phyloP scores from a whole-genome alignment of 768 basidiomycete genomes.

The Scleroderma citrinum region DNA sequence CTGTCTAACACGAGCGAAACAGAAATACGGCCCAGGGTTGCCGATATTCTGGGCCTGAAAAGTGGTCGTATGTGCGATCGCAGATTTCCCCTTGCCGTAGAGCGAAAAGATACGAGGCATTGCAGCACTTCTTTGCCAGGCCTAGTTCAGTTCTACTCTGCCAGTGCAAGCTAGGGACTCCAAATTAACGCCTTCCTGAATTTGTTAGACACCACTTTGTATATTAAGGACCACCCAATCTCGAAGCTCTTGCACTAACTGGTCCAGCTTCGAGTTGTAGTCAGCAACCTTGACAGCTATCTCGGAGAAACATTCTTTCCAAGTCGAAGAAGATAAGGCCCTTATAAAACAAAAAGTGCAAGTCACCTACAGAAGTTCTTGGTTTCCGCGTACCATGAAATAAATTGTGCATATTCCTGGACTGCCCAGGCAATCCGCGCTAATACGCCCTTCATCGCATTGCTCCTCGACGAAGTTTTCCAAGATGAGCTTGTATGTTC shows the following conservation, averaged over 20 bases:
- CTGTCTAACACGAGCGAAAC: neutral
- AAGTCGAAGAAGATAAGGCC: neutral
- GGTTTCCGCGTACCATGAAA: neutral
- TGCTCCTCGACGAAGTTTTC: neutral
- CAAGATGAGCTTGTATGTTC: too few relatives aligned
- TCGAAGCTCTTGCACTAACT: neutral
- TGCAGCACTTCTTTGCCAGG: neutral
- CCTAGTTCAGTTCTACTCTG: neutral
- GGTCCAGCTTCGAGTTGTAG: neutral
- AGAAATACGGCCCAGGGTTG: neutral
- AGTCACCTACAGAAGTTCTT: neutral
- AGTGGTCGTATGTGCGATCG: neutral
- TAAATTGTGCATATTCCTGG: neutral
- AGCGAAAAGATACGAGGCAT: neutral
- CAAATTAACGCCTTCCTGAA: neutral
- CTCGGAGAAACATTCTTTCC: neutral
- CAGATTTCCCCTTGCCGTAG: neutral
- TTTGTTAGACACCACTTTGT: neutral
- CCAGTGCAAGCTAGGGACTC: neutral
- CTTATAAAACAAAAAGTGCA: neutral
- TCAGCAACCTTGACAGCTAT: neutral
- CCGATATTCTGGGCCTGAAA: neutral
- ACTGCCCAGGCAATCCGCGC: neutral
- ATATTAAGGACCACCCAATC: neutral
- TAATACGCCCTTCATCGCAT: neutral